phyloP scores from a whole-genome alignment of 1,139 yeast species.

The Saccharomyces hybrid region DNA sequence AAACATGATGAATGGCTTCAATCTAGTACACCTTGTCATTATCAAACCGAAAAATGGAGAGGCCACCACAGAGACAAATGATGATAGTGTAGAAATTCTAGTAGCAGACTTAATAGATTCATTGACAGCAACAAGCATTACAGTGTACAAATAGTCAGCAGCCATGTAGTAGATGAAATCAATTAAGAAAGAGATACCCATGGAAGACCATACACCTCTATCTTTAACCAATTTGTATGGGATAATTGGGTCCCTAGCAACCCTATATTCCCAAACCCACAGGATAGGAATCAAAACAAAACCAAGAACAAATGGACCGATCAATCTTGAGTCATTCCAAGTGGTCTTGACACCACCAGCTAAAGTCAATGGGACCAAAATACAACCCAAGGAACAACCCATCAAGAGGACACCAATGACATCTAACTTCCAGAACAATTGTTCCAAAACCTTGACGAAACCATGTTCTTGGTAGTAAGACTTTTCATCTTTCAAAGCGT shows the following conservation, averaged over 20 bases:
- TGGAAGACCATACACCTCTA: conserved; percentile 56
- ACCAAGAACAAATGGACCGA: conserved; percentile 57
- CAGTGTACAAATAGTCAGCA: conserved; percentile 57
- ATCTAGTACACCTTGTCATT: conserved; percentile 42
- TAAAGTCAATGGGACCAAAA: conserved; percentile 42
- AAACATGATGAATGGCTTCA: conserved; percentile 50
- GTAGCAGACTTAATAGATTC: conserved; percentile 52
- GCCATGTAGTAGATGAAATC: conserved; percentile 60
- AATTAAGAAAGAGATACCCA: conserved; percentile 44
- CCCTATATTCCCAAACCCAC: conserved; percentile 46
- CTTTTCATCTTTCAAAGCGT: conserved; percentile 18
- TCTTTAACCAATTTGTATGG: conserved; percentile 49
- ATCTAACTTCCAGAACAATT: conserved; percentile 46
- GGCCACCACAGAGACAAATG: conserved; percentile 55
- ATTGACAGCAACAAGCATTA: conserved; percentile 52
- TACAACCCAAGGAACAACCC: conserved; percentile 46
- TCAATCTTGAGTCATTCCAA: conserved; percentile 50
- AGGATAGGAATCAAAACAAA: conserved; percentile 42
- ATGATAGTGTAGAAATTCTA: conserved; percentile 54
- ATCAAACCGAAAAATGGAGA: conserved; percentile 51
- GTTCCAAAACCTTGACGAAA: too few relatives aligned
- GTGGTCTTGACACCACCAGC: conserved; percentile 49
- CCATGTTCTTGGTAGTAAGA: too few relatives aligned
- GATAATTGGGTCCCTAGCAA: conserved; percentile 40
- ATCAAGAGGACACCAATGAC: conserved; percentile 45